Conservation (phyloP, 495 filamentous ascomycete species). For the Aspergillus nanangensis region DNA sequence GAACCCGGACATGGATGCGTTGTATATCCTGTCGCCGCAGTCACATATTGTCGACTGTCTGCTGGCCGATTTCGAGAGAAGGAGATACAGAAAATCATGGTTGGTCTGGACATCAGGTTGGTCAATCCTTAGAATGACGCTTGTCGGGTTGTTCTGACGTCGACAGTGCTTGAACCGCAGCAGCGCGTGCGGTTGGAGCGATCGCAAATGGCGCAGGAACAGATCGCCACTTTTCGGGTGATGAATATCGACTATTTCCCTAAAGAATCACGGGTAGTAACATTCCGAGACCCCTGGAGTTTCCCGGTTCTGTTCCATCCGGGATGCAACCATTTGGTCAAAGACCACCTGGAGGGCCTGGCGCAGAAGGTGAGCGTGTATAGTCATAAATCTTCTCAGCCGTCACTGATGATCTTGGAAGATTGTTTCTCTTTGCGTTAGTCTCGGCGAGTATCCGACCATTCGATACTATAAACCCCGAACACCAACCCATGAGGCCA, state of each 20-base stretch:
- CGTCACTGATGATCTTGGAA: constrained; percentile 35
- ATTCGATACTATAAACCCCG: constrained; percentile 84
- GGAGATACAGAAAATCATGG: constrained; percentile 67
- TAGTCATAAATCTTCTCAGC: constrained; percentile 18
- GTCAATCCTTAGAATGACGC: constrained; percentile 17
- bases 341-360: constrained; percentile 71
- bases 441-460: constrained; percentile 81
- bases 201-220: constrained; percentile 57
- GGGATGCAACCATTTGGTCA: constrained; percentile 76
- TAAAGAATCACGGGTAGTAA: constrained; percentile 84
- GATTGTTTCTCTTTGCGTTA: constrained; percentile 80
- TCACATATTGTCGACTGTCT: constrained; percentile 88
- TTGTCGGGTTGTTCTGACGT: constrained; percentile 2
- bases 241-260: constrained; percentile 86
- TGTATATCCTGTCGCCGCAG: constrained; percentile 83
- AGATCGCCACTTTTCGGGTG: constrained; percentile 67
- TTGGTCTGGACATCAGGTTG: constrained; percentile 82
- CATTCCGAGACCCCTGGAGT: constrained; percentile 90
- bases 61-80: constrained; percentile 82
- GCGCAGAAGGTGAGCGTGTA: constrained; percentile 70
- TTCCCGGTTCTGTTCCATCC: constrained; percentile 93
- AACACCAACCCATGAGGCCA: constrained; percentile 75
- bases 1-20: constrained; percentile 86
- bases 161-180: constrained; percentile 49
- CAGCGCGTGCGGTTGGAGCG: constrained; percentile 54